These are phyloP conservation scores for Termitomyces sp. DNA, from an alignment of 768 basidiomycete species.

Conservation along the genomic window DNA sequence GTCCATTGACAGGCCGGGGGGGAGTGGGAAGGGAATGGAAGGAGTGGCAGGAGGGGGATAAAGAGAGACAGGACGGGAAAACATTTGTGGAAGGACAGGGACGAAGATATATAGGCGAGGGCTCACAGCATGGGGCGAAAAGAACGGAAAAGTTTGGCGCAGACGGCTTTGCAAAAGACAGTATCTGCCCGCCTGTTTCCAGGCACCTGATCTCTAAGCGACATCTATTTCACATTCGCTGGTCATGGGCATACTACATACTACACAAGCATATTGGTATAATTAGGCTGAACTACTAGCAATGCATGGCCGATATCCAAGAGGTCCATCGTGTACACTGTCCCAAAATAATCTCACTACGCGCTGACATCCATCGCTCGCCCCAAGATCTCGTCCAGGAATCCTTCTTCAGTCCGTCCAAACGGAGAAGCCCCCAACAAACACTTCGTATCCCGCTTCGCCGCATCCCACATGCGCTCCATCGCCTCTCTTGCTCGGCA, in stretches of 20 bases:
- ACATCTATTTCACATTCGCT: slow-evolving; percentile 12
- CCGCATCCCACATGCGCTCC: slow-evolving; percentile 44
- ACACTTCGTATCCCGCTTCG: slow-evolving; percentile 30
- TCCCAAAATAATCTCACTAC: slow-evolving; percentile 20
- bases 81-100: slow-evolving; percentile 21
- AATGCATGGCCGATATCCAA: background rate
- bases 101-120: slow-evolving; percentile 19
- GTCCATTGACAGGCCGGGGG: slow-evolving; percentile 43
- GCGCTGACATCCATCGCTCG: slow-evolving; percentile 37
- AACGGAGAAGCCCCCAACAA: slow-evolving; percentile 60
- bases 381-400: slow-evolving; percentile 62
- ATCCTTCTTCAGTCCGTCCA: slow-evolving; percentile 55
- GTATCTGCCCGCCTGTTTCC: slow-evolving; percentile 24
- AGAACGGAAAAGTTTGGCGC: slow-evolving; percentile 20
- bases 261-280: background rate
- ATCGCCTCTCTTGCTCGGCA: slow-evolving; percentile 59
- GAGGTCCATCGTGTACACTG: background rate
- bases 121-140: slow-evolving; percentile 25
- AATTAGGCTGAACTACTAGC: background rate
- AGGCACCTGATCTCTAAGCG: slow-evolving; percentile 20
- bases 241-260: background rate
- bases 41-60: slow-evolving; percentile 16
- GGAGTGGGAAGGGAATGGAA: slow-evolving; percentile 30
- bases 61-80: slow-evolving; percentile 22
- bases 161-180: slow-evolving; percentile 15